Percentiles rank a stretch among this genome's conserved stretches.
These are phyloP conservation scores for Hysterangium stoloniferum DNA, from an alignment of 768 basidiomycete species.

Conservation along the genomic window DNA sequence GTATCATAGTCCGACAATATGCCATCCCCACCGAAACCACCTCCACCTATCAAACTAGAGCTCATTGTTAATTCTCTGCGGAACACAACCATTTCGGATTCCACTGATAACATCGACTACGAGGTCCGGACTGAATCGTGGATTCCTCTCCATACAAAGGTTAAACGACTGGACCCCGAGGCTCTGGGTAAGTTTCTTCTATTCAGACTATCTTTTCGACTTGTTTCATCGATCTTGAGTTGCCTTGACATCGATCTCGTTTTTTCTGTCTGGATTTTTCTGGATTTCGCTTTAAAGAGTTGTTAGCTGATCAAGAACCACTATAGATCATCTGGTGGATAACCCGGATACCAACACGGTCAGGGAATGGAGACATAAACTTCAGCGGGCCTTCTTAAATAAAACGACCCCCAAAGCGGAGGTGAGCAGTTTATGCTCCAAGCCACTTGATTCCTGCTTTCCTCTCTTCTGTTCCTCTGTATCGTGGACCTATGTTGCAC, in stretches of 20 bases:
- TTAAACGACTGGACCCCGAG: constrained; percentile 40
- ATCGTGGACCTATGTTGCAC: background rate
- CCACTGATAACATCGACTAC: constrained; percentile 38
- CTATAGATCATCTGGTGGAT: constrained; percentile 34
- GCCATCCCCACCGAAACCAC: constrained; percentile 5
- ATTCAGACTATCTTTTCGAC: too few relatives aligned
- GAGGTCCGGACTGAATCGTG: constrained; percentile 49
- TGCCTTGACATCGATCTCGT: background rate
- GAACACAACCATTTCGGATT: constrained; percentile 39
- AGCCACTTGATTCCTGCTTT: too few relatives aligned
- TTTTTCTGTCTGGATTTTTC: background rate
- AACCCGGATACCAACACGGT: constrained; percentile 68
- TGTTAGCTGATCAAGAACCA: background rate
- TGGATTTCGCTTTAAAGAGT: constrained; percentile 9
- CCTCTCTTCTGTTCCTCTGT: background rate
- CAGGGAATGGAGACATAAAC: constrained; percentile 85
- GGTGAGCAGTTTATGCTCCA: too few relatives aligned
- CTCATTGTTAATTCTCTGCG: constrained; percentile 45
- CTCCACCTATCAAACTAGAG: constrained; percentile 18
- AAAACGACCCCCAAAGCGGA: constrained; percentile 51
- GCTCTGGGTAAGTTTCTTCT: constrained; percentile 40
- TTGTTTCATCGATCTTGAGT: background rate
- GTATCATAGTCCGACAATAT: too few relatives aligned
- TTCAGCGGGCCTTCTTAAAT: constrained; percentile 81
- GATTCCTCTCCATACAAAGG: constrained; percentile 45